Evolutionary conservation across 1,284 basidiomycete species (phyloP).

Genomic region (Cutaneotrichosporon sp.): DNA sequence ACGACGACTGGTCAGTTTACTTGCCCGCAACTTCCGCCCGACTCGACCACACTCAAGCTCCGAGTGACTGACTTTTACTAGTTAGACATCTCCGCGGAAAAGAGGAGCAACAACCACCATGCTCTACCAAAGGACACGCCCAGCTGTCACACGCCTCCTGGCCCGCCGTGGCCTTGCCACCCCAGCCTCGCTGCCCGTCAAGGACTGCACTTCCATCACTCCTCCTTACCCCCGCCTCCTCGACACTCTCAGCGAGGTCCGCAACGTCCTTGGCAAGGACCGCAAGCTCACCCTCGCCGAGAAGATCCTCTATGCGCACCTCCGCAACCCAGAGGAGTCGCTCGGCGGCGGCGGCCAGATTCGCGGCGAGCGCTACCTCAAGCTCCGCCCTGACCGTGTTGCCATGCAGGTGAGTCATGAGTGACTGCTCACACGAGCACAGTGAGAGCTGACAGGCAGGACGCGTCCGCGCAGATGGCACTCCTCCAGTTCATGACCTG

Average conservation of each 20-base stretch:
- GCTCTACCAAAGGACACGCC: constrained; percentile 22
- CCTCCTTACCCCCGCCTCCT: constrained; percentile 84
- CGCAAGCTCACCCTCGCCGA: constrained; percentile 81
- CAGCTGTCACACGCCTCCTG: constrained; percentile 17
- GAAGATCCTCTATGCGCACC: constrained; percentile 96
- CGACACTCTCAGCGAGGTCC: constrained; percentile 71
- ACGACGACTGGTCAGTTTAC: too few species aligned
- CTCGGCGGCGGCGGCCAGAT: constrained; percentile 67
- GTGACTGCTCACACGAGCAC: constrained; percentile 13
- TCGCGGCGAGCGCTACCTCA: constrained; percentile 86
- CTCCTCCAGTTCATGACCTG: constrained; percentile 99
- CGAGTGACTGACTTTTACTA: neutral
- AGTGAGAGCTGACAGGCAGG: constrained; percentile 51
- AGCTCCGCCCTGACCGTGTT: constrained; percentile 87
- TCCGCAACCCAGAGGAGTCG: constrained; percentile 72
- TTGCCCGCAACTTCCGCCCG: neutral
- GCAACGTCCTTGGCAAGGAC: constrained; percentile 65
- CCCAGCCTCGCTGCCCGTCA: constrained; percentile 43
- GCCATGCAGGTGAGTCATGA: constrained; percentile 76
- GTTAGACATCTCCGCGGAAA: constrained; percentile 1
- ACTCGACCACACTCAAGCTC: neutral
- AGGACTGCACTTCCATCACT: constrained; percentile 67
- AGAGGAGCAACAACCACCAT: constrained; percentile 9
- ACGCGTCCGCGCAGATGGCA: constrained; percentile 94
- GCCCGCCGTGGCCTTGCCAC: constrained; percentile 46